Evolutionary conservation across 352 stramenopile species (phyloP).

Genomic region (Aphanomyces cochlioides): DNA sequence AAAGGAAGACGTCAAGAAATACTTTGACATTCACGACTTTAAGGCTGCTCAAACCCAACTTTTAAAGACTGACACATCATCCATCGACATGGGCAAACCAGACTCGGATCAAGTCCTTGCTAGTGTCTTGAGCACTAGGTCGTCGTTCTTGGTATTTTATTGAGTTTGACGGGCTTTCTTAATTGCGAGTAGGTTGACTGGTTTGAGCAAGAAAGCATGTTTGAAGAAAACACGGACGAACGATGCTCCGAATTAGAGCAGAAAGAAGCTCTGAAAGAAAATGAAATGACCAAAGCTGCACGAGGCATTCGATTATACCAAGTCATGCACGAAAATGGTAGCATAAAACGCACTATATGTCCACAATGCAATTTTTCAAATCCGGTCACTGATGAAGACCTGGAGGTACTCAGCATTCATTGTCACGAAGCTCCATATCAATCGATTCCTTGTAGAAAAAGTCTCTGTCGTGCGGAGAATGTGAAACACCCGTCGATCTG

Average conservation of each 20-base stretch:
- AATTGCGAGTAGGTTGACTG: conserved; percentile 46
- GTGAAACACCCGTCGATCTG: conserved; percentile 25
- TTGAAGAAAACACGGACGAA: conserved; percentile 83
- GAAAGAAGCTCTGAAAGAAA: conserved; percentile 64
- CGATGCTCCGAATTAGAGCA: conserved; percentile 65
- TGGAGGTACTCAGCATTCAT: not conserved
- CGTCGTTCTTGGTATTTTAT: conserved; percentile 22
- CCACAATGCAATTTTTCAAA: conserved; percentile 55
- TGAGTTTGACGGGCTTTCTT: not conserved
- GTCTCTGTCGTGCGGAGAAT: conserved; percentile 9
- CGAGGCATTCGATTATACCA: conserved; percentile 40
- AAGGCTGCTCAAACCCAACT: conserved; percentile 59
- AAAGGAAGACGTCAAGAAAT: conserved; percentile 73
- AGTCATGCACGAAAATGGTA: conserved; percentile 42
- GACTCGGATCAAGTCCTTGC: conserved; percentile 6
- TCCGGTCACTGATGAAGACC: conserved; percentile 48
- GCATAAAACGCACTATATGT: conserved; percentile 52
- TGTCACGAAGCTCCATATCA: not conserved
- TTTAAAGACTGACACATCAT: conserved; percentile 25
- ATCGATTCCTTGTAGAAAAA: conserved; percentile 5
- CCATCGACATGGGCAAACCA: conserved; percentile 37
- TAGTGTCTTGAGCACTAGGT: conserved; percentile 16
- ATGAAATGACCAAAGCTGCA: conserved; percentile 71
- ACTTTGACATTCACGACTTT: conserved; percentile 81
- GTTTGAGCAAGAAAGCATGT: conserved; percentile 89